phyloP scores from a whole-genome alignment of 768 basidiomycete genomes.

The Pilatotrama ljubarskyi region DNA sequence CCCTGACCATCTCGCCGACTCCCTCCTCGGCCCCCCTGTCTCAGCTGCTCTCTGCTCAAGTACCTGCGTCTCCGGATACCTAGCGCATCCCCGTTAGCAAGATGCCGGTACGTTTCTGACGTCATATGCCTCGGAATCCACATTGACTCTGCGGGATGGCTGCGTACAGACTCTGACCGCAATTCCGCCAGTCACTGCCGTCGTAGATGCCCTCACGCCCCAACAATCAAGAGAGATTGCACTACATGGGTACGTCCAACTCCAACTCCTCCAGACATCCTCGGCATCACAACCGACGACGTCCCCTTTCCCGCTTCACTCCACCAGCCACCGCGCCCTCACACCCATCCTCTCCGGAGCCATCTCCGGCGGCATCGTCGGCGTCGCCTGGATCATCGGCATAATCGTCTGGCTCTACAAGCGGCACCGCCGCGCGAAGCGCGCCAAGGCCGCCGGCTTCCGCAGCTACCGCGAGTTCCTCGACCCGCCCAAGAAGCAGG shows the following conservation, averaged over 20 bases:
- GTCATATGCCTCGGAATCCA: neutral
- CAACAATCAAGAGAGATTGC: slow-evolving; percentile 15
- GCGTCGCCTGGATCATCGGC: slow-evolving; percentile 54
- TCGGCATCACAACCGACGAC: neutral
- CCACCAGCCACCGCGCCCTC: slow-evolving; percentile 48
- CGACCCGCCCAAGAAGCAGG: slow-evolving; percentile 34
- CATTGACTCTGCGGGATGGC: neutral
- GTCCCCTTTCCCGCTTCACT: neutral
- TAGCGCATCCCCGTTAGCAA: too few species aligned
- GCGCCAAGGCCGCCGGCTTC: slow-evolving; percentile 48
- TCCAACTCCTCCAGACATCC: neutral
- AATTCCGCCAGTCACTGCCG: neutral
- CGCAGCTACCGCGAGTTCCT: slow-evolving; percentile 40
- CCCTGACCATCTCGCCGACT: too few species aligned
- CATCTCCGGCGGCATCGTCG: slow-evolving; percentile 53
- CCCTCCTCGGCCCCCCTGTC: too few species aligned
- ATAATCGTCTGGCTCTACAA: slow-evolving; percentile 59
- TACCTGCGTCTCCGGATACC: too few species aligned
- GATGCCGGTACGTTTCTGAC: slow-evolving; percentile 1
- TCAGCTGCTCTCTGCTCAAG: too few species aligned
- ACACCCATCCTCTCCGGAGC: slow-evolving; percentile 64
- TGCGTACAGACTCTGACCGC: slow-evolving; percentile 8
- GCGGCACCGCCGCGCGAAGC: slow-evolving; percentile 47
- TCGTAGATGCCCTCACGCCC: slow-evolving; percentile 17
- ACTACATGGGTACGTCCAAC: slow-evolving; percentile 21